phyloP scores from a whole-genome alignment of 2,329 filamentous ascomycete genomes.

The Scedosporium dehoogii region DNA sequence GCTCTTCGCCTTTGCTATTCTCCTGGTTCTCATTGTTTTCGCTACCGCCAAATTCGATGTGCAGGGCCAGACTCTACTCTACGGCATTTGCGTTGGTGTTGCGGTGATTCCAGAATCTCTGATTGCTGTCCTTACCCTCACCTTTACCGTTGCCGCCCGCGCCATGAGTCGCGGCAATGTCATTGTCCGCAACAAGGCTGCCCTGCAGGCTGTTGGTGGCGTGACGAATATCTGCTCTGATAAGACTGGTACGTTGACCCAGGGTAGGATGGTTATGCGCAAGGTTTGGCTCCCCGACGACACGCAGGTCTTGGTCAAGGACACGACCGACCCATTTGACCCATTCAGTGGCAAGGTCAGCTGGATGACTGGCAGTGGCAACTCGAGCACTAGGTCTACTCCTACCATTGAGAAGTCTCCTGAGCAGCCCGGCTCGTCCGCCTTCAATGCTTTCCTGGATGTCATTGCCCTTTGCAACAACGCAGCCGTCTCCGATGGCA shows the following conservation, averaged over 20 bases:
- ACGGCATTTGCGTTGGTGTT: conserved; percentile 51
- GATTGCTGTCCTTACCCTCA: conserved; percentile 61
- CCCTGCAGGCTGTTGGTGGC: conserved; percentile 56
- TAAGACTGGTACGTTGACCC: conserved; percentile 59
- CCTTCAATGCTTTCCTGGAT: conserved; percentile 37
- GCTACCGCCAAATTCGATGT: conserved; percentile 44
- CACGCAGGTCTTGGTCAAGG: conserved; percentile 41
- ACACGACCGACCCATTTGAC: conserved; percentile 49
- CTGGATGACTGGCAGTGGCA: conserved; percentile 30
- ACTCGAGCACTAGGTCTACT: conserved; percentile 14
- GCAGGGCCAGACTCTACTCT: conserved; percentile 47
- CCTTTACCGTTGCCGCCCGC: conserved; percentile 57
- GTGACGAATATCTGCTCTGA: conserved; percentile 64
- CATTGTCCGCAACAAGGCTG: conserved; percentile 54
- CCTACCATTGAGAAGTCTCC: conserved; percentile 15
- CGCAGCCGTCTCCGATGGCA: conserved; percentile 37
- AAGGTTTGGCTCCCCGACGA: conserved; percentile 51
- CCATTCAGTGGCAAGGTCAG: conserved; percentile 44
- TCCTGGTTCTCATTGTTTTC: conserved; percentile 53
- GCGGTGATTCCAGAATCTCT: conserved; percentile 58
- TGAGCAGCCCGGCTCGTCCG: conserved; percentile 14
- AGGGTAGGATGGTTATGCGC: conserved; percentile 56
- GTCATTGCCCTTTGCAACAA: conserved; percentile 55
- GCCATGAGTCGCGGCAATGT: conserved; percentile 56
- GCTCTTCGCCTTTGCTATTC: conserved; percentile 62